Evolutionary conservation across 805 yeast genomes (phyloP).

Genomic region (Blastobotrys chiropterorum): DNA sequence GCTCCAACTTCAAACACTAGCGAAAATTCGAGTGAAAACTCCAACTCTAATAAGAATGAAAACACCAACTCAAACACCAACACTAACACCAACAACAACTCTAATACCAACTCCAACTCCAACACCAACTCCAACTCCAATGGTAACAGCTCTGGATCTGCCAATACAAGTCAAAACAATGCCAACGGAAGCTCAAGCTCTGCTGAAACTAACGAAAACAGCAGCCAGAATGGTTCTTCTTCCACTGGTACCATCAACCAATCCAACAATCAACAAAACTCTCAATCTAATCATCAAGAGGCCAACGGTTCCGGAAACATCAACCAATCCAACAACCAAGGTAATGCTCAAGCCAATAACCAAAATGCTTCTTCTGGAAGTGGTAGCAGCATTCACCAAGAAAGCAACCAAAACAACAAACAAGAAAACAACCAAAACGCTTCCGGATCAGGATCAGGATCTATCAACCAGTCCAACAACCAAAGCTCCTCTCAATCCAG

Average conservation of each 20-base stretch:
- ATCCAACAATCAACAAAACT: neutral
- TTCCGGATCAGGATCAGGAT: neutral
- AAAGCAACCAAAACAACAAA: neutral
- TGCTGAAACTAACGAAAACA: neutral
- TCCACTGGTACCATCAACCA: neutral
- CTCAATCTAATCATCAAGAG: neutral
- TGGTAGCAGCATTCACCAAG: neutral
- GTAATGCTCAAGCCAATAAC: neutral
- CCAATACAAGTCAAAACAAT: neutral
- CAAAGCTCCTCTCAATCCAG: neutral
- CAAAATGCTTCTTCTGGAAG: neutral
- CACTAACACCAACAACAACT: constrained; percentile 1
- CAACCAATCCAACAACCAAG: neutral
- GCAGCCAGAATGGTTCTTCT: neutral
- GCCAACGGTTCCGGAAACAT: neutral
- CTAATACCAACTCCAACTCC: neutral
- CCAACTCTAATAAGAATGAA: neutral
- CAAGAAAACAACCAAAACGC: neutral
- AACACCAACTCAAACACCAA: neutral
- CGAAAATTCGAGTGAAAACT: neutral
- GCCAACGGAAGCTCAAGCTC: neutral
- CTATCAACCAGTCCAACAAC: neutral
- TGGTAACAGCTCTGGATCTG: neutral
- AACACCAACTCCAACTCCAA: constrained; percentile 2
- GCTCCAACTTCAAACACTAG: neutral